Evolutionary conservation across 192 early-diverging fungal species (phyloP).

Genomic region (Powellomyces hirtus): DNA sequence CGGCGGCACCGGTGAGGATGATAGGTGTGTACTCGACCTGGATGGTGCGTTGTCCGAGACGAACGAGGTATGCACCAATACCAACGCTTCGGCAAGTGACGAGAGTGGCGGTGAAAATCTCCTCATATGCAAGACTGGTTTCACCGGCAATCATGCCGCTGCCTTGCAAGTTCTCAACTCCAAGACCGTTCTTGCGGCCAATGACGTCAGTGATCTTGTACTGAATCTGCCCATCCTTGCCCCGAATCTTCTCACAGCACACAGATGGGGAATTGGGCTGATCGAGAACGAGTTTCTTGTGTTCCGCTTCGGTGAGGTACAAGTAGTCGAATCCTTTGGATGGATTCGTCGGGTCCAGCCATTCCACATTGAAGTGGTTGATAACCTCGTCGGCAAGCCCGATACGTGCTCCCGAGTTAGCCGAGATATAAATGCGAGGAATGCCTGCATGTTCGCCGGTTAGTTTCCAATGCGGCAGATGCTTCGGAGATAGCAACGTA

Average conservation of each 20-base stretch:
- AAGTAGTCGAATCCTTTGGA: constrained; percentile 90
- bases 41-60: constrained; percentile 93
- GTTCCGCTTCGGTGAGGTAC: constrained; percentile 76
- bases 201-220: constrained; percentile 87
- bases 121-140: constrained; percentile 92
- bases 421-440: constrained; percentile 93
- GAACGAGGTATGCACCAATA: constrained; percentile 98
- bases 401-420: constrained; percentile 98
- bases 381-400: constrained; percentile 93
- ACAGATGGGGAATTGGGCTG: constrained; percentile 60
- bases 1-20: constrained; percentile 94
- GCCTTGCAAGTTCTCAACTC: constrained; percentile 96
- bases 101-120: constrained; percentile 95
- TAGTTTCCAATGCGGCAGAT: background rate
- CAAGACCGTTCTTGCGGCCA: constrained; percentile 82
- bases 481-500: background rate
- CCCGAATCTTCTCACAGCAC: constrained; percentile 63
- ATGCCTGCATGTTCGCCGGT: constrained; percentile 51
- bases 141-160: constrained; percentile 97
- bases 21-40: constrained; percentile 99
- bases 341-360: constrained; percentile 79
- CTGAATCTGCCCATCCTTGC: constrained; percentile 64
- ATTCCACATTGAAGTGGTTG: constrained; percentile 80
- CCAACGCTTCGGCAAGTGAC: constrained; percentile 98
- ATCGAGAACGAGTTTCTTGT: constrained; percentile 58